Evolutionary conservation across 2,329 filamentous ascomycete genomes (phyloP), one percentile per base, ranked within the genome.

Genomic region (Fusarium pilosicola): DNA sequence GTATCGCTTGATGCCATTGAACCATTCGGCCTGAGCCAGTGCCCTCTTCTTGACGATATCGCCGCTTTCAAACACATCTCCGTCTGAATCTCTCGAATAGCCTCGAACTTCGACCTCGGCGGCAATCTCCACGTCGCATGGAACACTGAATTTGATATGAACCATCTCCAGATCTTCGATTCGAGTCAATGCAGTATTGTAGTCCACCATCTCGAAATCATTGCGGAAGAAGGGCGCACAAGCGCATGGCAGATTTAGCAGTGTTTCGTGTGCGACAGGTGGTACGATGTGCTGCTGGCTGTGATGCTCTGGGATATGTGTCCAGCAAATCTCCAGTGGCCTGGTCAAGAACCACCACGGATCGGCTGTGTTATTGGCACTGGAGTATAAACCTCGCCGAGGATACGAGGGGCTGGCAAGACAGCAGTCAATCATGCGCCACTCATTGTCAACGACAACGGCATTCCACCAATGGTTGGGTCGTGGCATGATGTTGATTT

Each of bases 381-480:
- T 93, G 20, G 95, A 97, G 83, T 97, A 98, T 38, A 91, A 86
- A 22, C 86, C 87, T 54, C 97, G 90, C 65, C 90, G 91, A 15
- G 96, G 96, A 78, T 98, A 94, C 0, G 96, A 97, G 18, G 96
- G 95, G 72, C 93, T 95, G 8, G 96, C 95, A 54, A 99, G 86
- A 41, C 94, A 97, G 81, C 94, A 96, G 81, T 99, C 96, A 85
- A 99, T 94, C 74, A 98, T 93, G 57, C 96, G 93, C 96, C 96
- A 99, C 83, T 98, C 95, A 28, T 93, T 92, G 81, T 99, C 96
- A 14, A 98, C 91, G 41, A 98, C 85, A 24, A 98, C 94, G 2
- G 94, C 92, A 77, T 99, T 99, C 96, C 96, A 99, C 91, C 93
- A 98, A 83, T 99, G 96, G 79, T 99, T 99, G 0, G 96, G 89